Conservation (phyloP, 2,329 filamentous ascomycete genomes). For the Daldinia sp. region DNA sequence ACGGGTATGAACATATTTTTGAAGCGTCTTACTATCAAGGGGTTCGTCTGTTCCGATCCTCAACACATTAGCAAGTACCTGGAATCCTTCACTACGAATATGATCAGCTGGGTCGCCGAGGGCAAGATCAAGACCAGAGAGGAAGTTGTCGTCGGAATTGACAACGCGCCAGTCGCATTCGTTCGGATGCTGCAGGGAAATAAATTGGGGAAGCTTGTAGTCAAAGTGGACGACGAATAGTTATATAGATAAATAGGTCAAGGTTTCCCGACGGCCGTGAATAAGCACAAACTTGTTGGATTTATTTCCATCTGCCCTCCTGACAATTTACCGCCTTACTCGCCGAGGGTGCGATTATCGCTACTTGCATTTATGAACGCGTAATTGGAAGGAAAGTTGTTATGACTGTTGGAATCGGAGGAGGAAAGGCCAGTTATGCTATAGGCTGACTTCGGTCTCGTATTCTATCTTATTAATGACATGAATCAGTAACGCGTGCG, state of each 20-base stretch:
- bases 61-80: not conserved
- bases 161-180: not conserved
- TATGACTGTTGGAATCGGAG: no score
- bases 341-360: not conserved
- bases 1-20: conserved; percentile 30
- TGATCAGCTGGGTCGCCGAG: not conserved
- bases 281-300: not conserved
- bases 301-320: not conserved
- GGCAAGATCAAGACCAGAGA: not conserved
- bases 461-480: no score
- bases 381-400: no score
- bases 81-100: not conserved
- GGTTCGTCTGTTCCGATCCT: conserved; percentile 11
- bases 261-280: not conserved
- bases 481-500: no score
- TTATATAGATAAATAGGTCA: not conserved
- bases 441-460: no score
- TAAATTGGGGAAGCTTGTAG: not conserved
- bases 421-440: no score
- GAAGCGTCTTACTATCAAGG: conserved; percentile 31
- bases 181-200: not conserved
- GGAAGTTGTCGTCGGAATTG: not conserved
- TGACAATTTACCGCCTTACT: conserved; percentile 5
- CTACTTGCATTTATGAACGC: no score
- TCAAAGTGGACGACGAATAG: not conserved